Base-by-base conservation (phyloP, 1,139 yeast genomes). In the Kurtzmaniella quercitrusa region DNA sequence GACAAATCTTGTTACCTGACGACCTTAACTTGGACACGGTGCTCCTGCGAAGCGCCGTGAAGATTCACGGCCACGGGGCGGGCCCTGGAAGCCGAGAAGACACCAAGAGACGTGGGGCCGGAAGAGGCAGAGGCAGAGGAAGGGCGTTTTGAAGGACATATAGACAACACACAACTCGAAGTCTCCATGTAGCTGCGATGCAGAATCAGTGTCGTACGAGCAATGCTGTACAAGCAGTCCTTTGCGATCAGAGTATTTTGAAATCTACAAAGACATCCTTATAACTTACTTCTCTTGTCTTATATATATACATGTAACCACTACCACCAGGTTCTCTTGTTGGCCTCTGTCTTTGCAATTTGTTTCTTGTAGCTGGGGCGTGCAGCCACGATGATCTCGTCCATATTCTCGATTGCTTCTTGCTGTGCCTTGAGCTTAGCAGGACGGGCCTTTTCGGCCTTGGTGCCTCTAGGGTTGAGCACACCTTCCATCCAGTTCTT, bases 1-100 rank as follows among this genome's bases (percentile, higher is more conserved):
- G 98, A 51, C 85, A 87, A 62, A 84, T 86, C 37, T 70, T 90
- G 39, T 71, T 93, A 38, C 98, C 98, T 0, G 98, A 93, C 53
- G 84, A 93, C 23, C 66, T 93, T 53, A 90, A 94, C 47, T 65
- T 93, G 39, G 98, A 93, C 51, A 73, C 82, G 12, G 67, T 91
- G 41, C 69, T 93, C 47, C 81, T 72, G 34, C 68, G 68, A 51
- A 64, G 73, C 44, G 65, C 60, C 16, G 59, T 64, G 17, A 66
- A 63, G 41, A 60, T 66, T 27, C 68, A 67, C 51, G 75, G 73
- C 3, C 57, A 55, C n/a, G 74, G 73, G 2, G 72, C 74, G 7
- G 74, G 73, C 3, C 73, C 74, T 1, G 68, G 69, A 7, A 56
- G 53, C 37, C 59, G 56, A 41, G 51, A 48, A 18, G 48, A 40